Base-by-base conservation (phyloP, 176 grass and related monocot genomes). In the Triticum timopheevii region DNA sequence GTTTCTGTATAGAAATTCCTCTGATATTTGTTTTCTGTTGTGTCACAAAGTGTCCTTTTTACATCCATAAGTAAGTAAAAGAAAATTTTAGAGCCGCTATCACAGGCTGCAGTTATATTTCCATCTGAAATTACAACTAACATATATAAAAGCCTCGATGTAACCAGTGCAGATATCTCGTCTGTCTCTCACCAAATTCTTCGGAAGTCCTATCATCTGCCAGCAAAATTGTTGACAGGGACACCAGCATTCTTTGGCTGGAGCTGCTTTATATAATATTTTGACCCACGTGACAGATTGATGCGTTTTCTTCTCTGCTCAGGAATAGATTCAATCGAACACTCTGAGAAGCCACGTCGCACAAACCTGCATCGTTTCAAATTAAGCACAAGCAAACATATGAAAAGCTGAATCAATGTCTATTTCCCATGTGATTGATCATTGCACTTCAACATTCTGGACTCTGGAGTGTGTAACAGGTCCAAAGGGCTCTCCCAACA, bases 221-320 rank as follows among this genome's bases (percentile, higher is more conserved):
- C 10, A 45, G 68, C 79, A 88, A 87, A 91, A 36, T 88, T 86
- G 82, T 85, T 88, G 50, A 84, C 36, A 10, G 31, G 79, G 35
- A 87, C 85, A 44, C 86, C 85, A 28, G 75, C 92, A 65, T 86
- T 64, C 39, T 93, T 93, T 65, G 87, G 83, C 77, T 85, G 92
- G 61, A 98, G 82, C 39, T 91, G 81, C 61, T 94, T 98, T 58
- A 91, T 86, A 65, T 98, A 98, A 88, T 94, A 98, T 65, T 98
- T 98, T 9, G 96, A 98, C 65, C 93, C 88, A 71, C 88, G 92
- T 31, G 90, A 94, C 15, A 94, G 72, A 91, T 96, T 90, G 76
- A 98, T 96, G 22, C 25, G 83, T 79, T 90, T 90, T 49, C 92
- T 94, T 85, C 90, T 96, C 81, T 90, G 84, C 62, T 39, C 83